Evolutionary conservation across 345 rosid species (phyloP).

Genomic region (Aethionema arabicum): DNA sequence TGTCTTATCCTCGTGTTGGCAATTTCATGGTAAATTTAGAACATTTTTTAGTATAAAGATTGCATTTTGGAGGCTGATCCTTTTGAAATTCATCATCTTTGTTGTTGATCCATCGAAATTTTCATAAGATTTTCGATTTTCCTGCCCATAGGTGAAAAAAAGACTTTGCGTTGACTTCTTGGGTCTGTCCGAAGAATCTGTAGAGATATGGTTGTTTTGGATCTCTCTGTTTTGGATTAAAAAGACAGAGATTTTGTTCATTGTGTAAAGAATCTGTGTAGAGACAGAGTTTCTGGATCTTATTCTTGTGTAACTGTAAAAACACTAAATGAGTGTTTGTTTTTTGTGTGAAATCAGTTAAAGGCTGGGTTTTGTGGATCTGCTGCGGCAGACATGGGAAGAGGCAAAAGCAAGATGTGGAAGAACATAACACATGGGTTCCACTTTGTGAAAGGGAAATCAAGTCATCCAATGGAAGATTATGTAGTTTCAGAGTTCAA

Average conservation of each 20-base stretch:
- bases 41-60: not conserved
- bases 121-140: slow-evolving; percentile 1
- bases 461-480: slow-evolving; percentile 84
- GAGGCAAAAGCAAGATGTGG: slow-evolving; percentile 72
- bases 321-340: too few relatives aligned
- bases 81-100: slow-evolving; percentile 1
- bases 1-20: not conserved
- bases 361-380: slow-evolving; percentile 58
- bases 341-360: slow-evolving; percentile 32
- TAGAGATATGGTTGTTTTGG: not conserved
- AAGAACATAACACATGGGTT: slow-evolving; percentile 66
- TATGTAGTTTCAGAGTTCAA: slow-evolving; percentile 62
- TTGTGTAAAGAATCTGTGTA: not conserved
- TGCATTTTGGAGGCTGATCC: not conserved
- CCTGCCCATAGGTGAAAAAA: slow-evolving; percentile 3
- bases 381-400: slow-evolving; percentile 56
- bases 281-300: slow-evolving; percentile 2
- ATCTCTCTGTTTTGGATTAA: slow-evolving; percentile 1
- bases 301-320: not conserved
- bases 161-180: too few relatives aligned
- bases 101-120: slow-evolving; percentile 2
- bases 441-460: slow-evolving; percentile 73
- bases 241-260: slow-evolving; percentile 1
- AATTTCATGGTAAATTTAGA: not conserved
- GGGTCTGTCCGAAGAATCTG: not conserved